These are phyloP conservation scores for Teratosphaeria viscida DNA, from an alignment of 2,329 filamentous ascomycete genomes.

Conservation along the genomic window DNA sequence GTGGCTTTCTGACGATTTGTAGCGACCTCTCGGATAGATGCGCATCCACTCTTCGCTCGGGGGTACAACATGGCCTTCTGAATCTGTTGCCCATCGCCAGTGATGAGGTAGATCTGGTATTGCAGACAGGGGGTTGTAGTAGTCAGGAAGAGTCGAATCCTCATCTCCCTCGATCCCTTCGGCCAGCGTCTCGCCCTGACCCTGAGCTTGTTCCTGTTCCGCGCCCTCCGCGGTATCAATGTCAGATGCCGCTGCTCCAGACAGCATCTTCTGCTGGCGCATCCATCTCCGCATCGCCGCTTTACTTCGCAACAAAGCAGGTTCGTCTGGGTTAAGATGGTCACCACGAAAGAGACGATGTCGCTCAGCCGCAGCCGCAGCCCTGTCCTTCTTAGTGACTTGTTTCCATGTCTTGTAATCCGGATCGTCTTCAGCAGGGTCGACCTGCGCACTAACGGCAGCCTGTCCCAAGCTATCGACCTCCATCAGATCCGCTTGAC, in stretches of 20 bases:
- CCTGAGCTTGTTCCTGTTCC: conserved; percentile 37
- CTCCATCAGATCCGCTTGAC: conserved; percentile 78
- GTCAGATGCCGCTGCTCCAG: conserved; percentile 35
- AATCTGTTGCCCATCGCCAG: conserved; percentile 80
- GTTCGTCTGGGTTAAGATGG: conserved; percentile 75
- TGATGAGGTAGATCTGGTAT: conserved; percentile 74
- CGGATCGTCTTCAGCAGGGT: conserved; percentile 72
- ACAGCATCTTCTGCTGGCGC: conserved; percentile 53
- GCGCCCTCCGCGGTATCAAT: conserved; percentile 34
- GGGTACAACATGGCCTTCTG: conserved; percentile 79
- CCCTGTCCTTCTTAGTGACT: conserved; percentile 92
- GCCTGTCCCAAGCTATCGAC: conserved; percentile 62
- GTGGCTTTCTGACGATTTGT: conserved; percentile 62
- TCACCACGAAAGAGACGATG: conserved; percentile 77
- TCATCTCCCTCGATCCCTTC: conserved; percentile 90
- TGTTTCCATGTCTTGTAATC: conserved; percentile 99
- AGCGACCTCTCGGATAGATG: conserved; percentile 64
- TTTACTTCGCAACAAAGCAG: conserved; percentile 74
- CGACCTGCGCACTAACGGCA: conserved; percentile 59
- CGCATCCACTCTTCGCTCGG: conserved; percentile 75
- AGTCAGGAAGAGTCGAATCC: conserved; percentile 79
- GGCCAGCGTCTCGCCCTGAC: conserved; percentile 65
- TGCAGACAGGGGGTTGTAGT: conserved; percentile 78
- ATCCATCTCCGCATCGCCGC: conserved; percentile 83
- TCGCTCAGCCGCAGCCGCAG: conserved; percentile 73